These are phyloP conservation scores for Chrysophaeum taylorii DNA, from an alignment of 352 stramenopile species.

Conservation along the genomic window DNA sequence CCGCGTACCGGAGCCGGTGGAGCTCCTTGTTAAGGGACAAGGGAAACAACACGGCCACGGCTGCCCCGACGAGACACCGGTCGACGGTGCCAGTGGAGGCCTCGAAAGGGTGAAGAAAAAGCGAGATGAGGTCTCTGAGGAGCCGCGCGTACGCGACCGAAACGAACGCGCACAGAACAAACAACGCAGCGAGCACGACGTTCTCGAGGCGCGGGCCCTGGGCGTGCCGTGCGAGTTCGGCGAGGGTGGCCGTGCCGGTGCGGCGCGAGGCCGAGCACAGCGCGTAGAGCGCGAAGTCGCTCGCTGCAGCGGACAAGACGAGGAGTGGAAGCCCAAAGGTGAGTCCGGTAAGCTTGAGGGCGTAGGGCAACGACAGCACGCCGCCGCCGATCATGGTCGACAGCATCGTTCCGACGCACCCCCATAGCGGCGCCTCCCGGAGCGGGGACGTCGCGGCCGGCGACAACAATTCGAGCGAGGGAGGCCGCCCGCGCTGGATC, in stretches of 20 bases:
- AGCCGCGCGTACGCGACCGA: background rate
- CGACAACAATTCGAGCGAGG: no score
- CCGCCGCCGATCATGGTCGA: slow-evolving; percentile 6
- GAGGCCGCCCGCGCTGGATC: no score
- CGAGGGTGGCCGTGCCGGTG: background rate
- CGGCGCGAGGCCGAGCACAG: background rate
- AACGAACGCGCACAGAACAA: background rate
- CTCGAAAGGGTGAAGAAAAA: no score
- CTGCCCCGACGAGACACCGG: background rate
- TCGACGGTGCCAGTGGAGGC: no score
- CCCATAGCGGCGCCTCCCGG: background rate
- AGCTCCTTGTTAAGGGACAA: background rate
- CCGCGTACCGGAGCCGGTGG: background rate
- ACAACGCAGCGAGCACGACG: background rate
- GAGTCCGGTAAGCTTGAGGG: background rate
- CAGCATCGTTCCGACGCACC: background rate
- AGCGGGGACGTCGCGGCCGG: no score
- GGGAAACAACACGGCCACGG: background rate
- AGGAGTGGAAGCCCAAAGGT: background rate
- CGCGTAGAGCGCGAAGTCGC: background rate
- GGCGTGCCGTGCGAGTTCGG: background rate
- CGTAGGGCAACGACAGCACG: slow-evolving; percentile 7
- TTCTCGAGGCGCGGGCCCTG: background rate
- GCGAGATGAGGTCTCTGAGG: background rate
- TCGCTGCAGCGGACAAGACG: background rate